Evolutionary conservation across 1,284 basidiomycete genomes (phyloP).

Genomic region (Cutaneotrichosporon mucoides): DNA sequence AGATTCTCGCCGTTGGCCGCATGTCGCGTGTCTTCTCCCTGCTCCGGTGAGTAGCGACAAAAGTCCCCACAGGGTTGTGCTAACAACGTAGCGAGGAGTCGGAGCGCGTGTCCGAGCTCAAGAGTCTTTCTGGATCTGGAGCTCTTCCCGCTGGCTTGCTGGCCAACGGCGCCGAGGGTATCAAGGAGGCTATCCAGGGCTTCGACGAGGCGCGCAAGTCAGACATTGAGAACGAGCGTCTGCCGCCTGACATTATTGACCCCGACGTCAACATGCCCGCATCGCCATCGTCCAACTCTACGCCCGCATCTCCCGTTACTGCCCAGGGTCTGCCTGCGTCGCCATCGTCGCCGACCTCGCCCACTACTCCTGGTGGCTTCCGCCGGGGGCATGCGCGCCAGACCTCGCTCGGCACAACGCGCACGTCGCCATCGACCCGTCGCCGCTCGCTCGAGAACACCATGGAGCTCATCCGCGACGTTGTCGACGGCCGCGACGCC

Average conservation of each 20-base stretch:
- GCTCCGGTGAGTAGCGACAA: slow-evolving; percentile 56
- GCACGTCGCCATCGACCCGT: slow-evolving; percentile 89
- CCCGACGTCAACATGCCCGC: slow-evolving; percentile 54
- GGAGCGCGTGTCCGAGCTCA: slow-evolving; percentile 94
- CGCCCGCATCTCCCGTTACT: slow-evolving; percentile 24
- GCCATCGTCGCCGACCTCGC: slow-evolving; percentile 46
- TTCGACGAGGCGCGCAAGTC: slow-evolving; percentile 98
- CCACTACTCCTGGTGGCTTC: slow-evolving; percentile 34
- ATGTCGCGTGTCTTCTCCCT: slow-evolving; percentile 96
- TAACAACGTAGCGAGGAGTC: slow-evolving; percentile 70
- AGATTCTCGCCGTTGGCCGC: slow-evolving; percentile 95
- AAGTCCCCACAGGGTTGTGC: too few species aligned
- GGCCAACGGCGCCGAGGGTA: slow-evolving; percentile 86
- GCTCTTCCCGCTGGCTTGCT: slow-evolving; percentile 82
- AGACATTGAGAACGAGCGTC: slow-evolving; percentile 97
- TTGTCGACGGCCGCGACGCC: slow-evolving; percentile 64
- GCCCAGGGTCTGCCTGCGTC: slow-evolving; percentile 8
- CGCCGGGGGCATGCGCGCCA: slow-evolving; percentile 70
- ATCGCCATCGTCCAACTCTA: slow-evolving; percentile 48
- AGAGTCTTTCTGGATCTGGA: slow-evolving; percentile 73
- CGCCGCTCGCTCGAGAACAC: slow-evolving; percentile 92
- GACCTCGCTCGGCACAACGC: slow-evolving; percentile 90
- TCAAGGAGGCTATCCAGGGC: slow-evolving; percentile 89
- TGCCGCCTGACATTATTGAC: slow-evolving; percentile 92
- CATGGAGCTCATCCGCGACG: slow-evolving; percentile 88